These are phyloP conservation scores for Arbutus unedo DNA, from an alignment of 148 eudicot species.

Conservation along the genomic window DNA sequence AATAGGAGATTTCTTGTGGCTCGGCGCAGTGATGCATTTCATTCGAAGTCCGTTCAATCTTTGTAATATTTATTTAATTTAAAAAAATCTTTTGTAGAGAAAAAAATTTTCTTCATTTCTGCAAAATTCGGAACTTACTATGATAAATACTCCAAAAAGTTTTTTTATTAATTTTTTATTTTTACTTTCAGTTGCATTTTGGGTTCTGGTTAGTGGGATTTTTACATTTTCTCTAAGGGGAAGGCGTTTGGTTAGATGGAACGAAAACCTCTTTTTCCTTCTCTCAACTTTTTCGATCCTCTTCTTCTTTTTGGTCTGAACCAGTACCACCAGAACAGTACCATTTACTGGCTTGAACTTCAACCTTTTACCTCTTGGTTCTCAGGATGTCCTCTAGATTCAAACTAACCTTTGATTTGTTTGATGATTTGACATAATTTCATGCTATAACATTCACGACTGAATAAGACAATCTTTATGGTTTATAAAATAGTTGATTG, in stretches of 20 bases:
- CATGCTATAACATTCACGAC: too few species aligned
- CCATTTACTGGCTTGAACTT: constrained; percentile 9
- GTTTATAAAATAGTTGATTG: too few species aligned
- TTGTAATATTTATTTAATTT: too few species aligned
- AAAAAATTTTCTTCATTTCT: too few species aligned
- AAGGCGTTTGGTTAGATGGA: neutral
- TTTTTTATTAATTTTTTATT: neutral
- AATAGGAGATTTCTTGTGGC: too few species aligned
- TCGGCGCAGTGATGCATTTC: too few species aligned
- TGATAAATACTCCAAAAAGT: too few species aligned
- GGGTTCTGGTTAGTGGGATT: neutral
- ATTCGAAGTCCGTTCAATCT: too few species aligned
- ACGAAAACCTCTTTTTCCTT: neutral
- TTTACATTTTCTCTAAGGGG: neutral
- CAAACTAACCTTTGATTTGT: neutral
- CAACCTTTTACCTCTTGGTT: constrained; percentile 11
- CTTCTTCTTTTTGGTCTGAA: neutral
- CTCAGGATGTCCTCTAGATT: neutral
- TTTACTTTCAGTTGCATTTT: neutral
- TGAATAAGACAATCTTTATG: too few species aligned
- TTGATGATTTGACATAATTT: neutral
- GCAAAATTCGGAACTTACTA: too few species aligned
- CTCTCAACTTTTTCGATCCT: neutral
- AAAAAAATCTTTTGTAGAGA: too few species aligned
- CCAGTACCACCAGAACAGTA: neutral